Evolutionary conservation across 176 grass and related monocot species (phyloP).

Genomic region (Bromus sterilis): DNA sequence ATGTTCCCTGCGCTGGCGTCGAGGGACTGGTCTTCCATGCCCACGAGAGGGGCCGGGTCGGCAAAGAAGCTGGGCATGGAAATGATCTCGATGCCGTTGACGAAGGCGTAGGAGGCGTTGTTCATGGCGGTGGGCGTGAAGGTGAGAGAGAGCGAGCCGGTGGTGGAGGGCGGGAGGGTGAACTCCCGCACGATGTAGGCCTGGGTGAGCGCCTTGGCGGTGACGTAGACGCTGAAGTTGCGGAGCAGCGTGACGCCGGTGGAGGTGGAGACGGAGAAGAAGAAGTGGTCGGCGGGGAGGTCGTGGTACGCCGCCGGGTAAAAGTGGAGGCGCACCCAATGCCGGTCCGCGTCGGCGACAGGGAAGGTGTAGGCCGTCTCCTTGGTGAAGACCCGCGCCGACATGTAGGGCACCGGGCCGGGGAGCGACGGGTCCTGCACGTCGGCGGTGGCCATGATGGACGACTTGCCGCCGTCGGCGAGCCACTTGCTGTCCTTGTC

Average conservation of each 20-base stretch:
- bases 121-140: slow-evolving; percentile 57
- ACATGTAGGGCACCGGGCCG: slow-evolving; percentile 60
- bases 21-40: slow-evolving; percentile 26
- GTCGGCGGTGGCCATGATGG: slow-evolving; percentile 10
- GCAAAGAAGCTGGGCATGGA: slow-evolving; percentile 62
- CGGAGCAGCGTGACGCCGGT: slow-evolving; percentile 49
- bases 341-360: slow-evolving; percentile 28
- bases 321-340: slow-evolving; percentile 79
- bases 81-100: slow-evolving; percentile 75
- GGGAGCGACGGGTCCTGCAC: slow-evolving; percentile 52
- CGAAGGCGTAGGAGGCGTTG: slow-evolving; percentile 68
- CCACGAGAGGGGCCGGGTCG: slow-evolving; percentile 25
- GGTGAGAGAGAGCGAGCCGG: slow-evolving; percentile 40
- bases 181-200: slow-evolving; percentile 70
- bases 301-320: slow-evolving; percentile 58
- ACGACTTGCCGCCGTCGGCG: slow-evolving; percentile 27
- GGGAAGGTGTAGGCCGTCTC: slow-evolving; percentile 50
- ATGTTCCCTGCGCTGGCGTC: neutral
- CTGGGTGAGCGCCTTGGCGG: slow-evolving; percentile 58
- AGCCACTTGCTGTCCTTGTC: slow-evolving; percentile 50
- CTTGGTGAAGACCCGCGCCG: slow-evolving; percentile 64
- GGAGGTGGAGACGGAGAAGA: slow-evolving; percentile 53
- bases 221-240: slow-evolving; percentile 80
- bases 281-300: slow-evolving; percentile 42
- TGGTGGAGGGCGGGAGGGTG: slow-evolving; percentile 16